Conservation (phyloP, 192 early-diverging fungal species). For the Backusella parvicylindrica region DNA sequence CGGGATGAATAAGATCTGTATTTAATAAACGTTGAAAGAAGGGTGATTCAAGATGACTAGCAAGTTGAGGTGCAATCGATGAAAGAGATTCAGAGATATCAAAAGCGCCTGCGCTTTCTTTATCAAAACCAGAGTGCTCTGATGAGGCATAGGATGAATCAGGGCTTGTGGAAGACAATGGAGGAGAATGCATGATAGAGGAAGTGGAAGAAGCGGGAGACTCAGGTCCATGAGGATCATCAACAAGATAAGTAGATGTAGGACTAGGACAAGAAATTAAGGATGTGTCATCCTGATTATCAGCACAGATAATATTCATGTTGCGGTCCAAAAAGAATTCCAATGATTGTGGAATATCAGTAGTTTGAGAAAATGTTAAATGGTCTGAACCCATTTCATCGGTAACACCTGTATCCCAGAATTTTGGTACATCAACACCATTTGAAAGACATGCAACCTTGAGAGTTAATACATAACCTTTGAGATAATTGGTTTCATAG, state of each 20-base stretch:
- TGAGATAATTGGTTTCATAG: slow-evolving; percentile 42
- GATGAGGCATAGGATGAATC: background rate
- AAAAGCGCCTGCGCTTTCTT: background rate
- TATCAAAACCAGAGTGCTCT: background rate
- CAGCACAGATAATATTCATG: background rate
- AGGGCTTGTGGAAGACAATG: background rate
- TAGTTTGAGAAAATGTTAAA: background rate
- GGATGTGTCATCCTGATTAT: background rate
- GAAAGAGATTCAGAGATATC: background rate
- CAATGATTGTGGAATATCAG: background rate
- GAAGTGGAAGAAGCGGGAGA: background rate
- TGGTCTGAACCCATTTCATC: slow-evolving; percentile 5
- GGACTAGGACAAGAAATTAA: background rate
- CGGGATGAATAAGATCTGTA: slow-evolving; percentile 1
- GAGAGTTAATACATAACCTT: slow-evolving; percentile 35
- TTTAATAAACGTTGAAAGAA: slow-evolving; percentile 24
- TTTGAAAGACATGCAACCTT: slow-evolving; percentile 25
- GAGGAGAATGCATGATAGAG: slow-evolving; percentile 2
- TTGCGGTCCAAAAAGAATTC: background rate
- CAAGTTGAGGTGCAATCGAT: slow-evolving; percentile 17
- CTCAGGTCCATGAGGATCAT: background rate
- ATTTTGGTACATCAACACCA: slow-evolving; percentile 26
- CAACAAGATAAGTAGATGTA: background rate
- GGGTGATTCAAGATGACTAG: slow-evolving; percentile 19
- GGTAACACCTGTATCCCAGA: slow-evolving; percentile 13